A percentile compares a stretch with the other conserved stretches of the same genome.
Evolutionary conservation across 352 stramenopile genomes (phyloP).

Genomic region (Aphanomyces astaci): DNA sequence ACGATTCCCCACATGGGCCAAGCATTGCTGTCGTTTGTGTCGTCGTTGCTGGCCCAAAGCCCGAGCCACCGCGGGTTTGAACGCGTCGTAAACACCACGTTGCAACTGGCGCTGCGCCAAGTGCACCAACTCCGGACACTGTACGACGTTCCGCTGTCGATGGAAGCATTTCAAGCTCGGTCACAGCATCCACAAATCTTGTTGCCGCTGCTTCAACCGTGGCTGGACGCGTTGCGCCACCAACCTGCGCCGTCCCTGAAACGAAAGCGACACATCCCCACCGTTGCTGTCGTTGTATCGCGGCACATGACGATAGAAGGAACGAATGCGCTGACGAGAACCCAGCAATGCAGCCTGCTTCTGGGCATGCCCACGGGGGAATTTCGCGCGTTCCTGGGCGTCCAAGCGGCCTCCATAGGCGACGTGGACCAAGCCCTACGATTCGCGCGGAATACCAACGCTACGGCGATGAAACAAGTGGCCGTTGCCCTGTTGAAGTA

Average conservation of each 20-base stretch:
- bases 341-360: conserved; percentile 1
- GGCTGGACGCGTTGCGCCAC: not conserved
- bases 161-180: not conserved
- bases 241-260: conserved; percentile 15
- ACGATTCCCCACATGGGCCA: not conserved
- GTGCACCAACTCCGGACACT: not conserved
- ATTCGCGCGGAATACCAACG: conserved; percentile 2
- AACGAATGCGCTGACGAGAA: not conserved
- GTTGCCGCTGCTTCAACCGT: conserved; percentile 9
- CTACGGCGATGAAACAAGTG: conserved; percentile 1
- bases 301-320: not conserved
- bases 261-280: not conserved
- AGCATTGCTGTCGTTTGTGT: not conserved
- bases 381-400: conserved; percentile 17
- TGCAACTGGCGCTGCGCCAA: not conserved
- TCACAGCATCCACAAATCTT: not conserved
- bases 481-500: conserved; percentile 9
- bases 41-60: not conserved
- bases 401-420: not conserved
- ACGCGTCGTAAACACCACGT: not conserved
- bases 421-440: conserved; percentile 12
- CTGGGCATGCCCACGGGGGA: not conserved
- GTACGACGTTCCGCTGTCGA: not conserved
- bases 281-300: not conserved
- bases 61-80: not conserved